Conservation (phyloP, 2,329 filamentous ascomycete species). For the Fusarium robinianum region DNA sequence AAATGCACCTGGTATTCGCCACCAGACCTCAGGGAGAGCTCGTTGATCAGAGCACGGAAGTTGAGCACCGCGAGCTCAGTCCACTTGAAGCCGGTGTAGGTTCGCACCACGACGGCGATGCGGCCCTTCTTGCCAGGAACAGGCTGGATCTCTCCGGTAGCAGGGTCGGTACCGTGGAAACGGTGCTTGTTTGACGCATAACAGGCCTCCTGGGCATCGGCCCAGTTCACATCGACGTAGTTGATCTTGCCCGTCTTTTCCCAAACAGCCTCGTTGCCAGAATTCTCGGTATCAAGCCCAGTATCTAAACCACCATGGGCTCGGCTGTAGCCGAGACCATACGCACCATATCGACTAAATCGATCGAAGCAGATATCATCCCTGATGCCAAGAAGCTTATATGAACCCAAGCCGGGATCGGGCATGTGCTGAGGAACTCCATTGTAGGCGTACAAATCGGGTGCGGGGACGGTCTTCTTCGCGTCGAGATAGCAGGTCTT, state of each 20-base stretch:
- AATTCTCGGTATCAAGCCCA: conserved; percentile 71
- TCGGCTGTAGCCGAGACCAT: conserved; percentile 80
- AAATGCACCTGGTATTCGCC: conserved; percentile 85
- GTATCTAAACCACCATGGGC: conserved; percentile 73
- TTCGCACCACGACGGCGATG: conserved; percentile 78
- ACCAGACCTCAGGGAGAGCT: conserved; percentile 76
- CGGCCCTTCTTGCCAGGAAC: conserved; percentile 53
- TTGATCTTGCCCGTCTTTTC: conserved; percentile 58
- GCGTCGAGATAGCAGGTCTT: conserved; percentile 67
- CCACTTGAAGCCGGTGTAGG: conserved; percentile 79
- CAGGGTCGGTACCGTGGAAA: conserved; percentile 51
- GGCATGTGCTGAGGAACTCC: conserved; percentile 78
- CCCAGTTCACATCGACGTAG: conserved; percentile 61
- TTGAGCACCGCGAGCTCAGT: conserved; percentile 78
- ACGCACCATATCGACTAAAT: conserved; percentile 81
- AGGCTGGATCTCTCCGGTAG: conserved; percentile 44
- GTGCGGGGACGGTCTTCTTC: conserved; percentile 59
- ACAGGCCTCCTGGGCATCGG: conserved; percentile 57
- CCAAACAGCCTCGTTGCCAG: conserved; percentile 68
- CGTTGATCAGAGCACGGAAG: conserved; percentile 78
- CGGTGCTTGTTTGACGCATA: conserved; percentile 65
- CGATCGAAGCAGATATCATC: conserved; percentile 87
- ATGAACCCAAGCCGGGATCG: conserved; percentile 76
- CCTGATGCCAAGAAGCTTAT: conserved; percentile 72
- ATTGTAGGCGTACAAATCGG: conserved; percentile 68